Base-by-base conservation (phyloP, 2,329 filamentous ascomycete genomes). In the Sporothrix brasiliensis region DNA sequence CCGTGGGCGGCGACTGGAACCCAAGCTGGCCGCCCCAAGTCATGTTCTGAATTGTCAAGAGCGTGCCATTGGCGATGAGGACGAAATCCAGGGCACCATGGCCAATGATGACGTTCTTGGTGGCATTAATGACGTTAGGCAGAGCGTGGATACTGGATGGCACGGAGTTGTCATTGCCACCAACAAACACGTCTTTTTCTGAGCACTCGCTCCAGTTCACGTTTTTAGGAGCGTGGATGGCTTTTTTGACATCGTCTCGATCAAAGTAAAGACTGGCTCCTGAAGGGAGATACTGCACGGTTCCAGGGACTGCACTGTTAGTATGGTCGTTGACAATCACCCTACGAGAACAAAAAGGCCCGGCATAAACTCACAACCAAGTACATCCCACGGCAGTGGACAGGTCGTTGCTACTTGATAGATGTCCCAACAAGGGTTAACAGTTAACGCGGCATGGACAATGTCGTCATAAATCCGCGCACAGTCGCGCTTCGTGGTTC, bases 391-490 rank as follows among this genome's bases (percentile, higher is more conserved):
- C 1, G 87, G 81, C 2, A 89, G 74, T 0, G 92, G 92, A 77
- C 92, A 95, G 14, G 88, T 91, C 4, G 87, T 88, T 2, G 87
- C 87, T 16, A 94, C 86, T 67, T 91, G 87, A 79, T 94, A 95
- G 13, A 92, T 81, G 77, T 93, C 88, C 80, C 91, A 96, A 81
- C 92, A 95, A 0, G 92, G 92, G 80, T 95, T 95, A 47, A 87
- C 79, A 1, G 81, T 76, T 4, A 82, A 73, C 9, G 85, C 84
- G 41, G 87, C 89, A 0, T 82, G 74, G 74, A 81, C 81, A 41
- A 92, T 85, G 27, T 85, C 80, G 70, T 84, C 78, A 75, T 85
- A 91, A 24, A 92, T 75, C 71, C 81, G 75, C 66, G 83, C 81
- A 77, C 91, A 94, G 4, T 82, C 84, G 0, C 79, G 76, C 0